Conservation (phyloP, 2,329 filamentous ascomycete species). For the Fusarium scirpi region DNA sequence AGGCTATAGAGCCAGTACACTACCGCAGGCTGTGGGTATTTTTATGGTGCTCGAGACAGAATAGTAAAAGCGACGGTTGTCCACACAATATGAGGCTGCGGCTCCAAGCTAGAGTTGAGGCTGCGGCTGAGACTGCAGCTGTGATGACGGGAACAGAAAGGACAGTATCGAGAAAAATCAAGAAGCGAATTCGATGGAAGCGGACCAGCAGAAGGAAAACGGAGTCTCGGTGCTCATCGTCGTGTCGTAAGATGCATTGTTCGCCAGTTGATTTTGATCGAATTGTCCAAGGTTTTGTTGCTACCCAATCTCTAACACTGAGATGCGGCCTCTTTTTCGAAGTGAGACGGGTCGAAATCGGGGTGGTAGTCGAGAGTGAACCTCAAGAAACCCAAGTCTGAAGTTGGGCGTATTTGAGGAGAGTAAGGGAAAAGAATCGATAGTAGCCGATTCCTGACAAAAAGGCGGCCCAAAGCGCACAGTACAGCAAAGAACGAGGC, state of each 20-base stretch:
- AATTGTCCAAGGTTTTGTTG: constrained; percentile 35
- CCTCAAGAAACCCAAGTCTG: constrained; percentile 25
- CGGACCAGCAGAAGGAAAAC: constrained; percentile 62
- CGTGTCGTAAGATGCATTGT: constrained; percentile 57
- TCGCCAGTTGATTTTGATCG: constrained; percentile 40
- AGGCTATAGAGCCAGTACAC: constrained; percentile 41
- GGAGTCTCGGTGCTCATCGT: constrained; percentile 68
- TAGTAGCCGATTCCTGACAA: constrained; percentile 18
- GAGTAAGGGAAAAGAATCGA: constrained; percentile 18
- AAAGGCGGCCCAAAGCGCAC: constrained; percentile 36
- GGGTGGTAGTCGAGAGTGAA: constrained; percentile 26
- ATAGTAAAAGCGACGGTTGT: constrained; percentile 31
- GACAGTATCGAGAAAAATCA: constrained; percentile 57
- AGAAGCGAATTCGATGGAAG: constrained; percentile 66
- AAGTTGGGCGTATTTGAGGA: constrained; percentile 24
- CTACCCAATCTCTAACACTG: constrained; percentile 23
- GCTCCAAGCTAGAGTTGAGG: constrained; percentile 26
- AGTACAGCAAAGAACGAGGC: constrained; percentile 30
- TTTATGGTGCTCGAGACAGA: constrained; percentile 32
- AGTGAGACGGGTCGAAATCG: constrained; percentile 33
- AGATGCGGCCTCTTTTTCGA: constrained; percentile 23
- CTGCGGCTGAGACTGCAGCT: constrained; percentile 38
- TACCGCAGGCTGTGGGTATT: constrained; percentile 35
- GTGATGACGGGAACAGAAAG: constrained; percentile 49
- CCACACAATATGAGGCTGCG: constrained; percentile 38